Base-by-base conservation (phyloP, 2,329 filamentous ascomycete species). In the Periconia digitata region DNA sequence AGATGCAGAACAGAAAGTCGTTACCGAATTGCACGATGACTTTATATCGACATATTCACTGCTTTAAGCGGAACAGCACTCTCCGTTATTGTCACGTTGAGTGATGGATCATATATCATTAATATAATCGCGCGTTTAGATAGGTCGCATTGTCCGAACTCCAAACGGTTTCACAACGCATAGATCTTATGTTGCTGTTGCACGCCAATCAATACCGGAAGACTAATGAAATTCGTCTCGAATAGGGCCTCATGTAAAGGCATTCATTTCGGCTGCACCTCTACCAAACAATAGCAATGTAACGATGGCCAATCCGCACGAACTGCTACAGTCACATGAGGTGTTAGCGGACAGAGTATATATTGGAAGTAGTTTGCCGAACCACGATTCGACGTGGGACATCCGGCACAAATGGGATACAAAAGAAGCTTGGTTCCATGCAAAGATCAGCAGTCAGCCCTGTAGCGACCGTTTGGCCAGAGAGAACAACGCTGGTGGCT, bases 231-330 rank as follows among this genome's bases (percentile, higher is more conserved):
- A 3, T 15, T 34, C 5, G 16, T 12, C 20, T 24, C 22, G 3
- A 23, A 22, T 6, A 20, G 43, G 40, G 23, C 8, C 40, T 35
- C n/a, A 12, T 16, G 20, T 21, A 15, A 40, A 21, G 27, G 41
- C 20, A 35, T 20, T 13, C 18, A 48, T 43, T 51, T 52, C 48
- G 49, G 45, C 49, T 48, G 42, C 16, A 15, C 24, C 24, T 32
- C 39, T 43, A 16, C 39, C 37, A 48, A 48, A 17, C 48, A 45
- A 45, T 42, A 45, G 46, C 22, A 46, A 18, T 42, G 34, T 43
- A 34, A 42, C 24, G 45, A 52, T 21, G 15, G 23, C 45, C 44
- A 47, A 42, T 47, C 44, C 37, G 37, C 15, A 22, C 32, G 20
- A 34, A 22, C n/a, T 20, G 23, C 22, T 15, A 8, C 17, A 44